Evolutionary conservation across 2,329 filamentous ascomycete species (phyloP), one percentile per base, ranked within the genome.

Genomic region (Teratosphaeria nubilosa): DNA sequence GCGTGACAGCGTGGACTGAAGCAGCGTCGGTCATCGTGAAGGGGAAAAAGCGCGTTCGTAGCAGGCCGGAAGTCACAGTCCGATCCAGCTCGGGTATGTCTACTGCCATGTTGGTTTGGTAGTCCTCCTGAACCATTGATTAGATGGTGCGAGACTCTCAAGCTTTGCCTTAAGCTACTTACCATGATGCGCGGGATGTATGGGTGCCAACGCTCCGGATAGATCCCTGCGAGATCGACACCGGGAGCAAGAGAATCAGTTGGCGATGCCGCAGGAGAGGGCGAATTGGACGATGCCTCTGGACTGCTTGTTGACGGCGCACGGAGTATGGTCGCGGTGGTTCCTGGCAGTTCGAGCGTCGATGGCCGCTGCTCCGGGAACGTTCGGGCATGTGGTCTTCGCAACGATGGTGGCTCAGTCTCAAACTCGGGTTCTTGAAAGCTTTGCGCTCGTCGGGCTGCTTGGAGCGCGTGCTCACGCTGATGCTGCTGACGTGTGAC

Each of bases 1-100:
- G 67, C 57, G 77, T 68, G 37, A 76, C 70, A 22, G 77, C 70
- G 25, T 74, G 72, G 56, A 78, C 70, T 14, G 74, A 63, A 3
- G 73, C 69, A 1, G 68, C 66, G 37, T 76, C 73, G 27, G 70
- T 72, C 60, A 76, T 69, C n/a, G 74, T 69, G 34, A 78, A 68
- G 5, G 74, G 74, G 41, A 77, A 73, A 69, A 75, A 77, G 16
- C 65, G 59, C 22, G 71, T 69, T 58, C 74, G 68, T 5, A 78
- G 64, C 5, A 74, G 66, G 11, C 67, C 69, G n/a, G 64, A 64
- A 50, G 69, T 68, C 1, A 64, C 64, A 0, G 67, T 66, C 13
- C 66, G 66, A 55, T 77, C 75, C 25, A 77, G 67, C 51, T 76
- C 73, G 14, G 75, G 75, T 13, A 76, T 72, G 51, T 76, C 72